Evolutionary conservation across 768 basidiomycete genomes (phyloP), one percentile per base, ranked within the genome.

Genomic region (Mycena galopus): DNA sequence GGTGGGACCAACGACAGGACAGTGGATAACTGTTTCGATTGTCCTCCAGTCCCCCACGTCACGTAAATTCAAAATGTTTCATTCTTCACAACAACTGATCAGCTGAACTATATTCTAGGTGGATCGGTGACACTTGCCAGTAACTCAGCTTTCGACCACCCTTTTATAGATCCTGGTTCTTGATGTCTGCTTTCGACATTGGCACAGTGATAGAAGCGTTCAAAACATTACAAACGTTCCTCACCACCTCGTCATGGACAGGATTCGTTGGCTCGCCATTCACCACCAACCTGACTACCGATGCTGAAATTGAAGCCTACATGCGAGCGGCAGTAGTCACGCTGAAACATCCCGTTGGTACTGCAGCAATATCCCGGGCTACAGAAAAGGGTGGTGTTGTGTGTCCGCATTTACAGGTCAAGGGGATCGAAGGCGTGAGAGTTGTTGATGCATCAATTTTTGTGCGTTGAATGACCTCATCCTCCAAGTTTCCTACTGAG

Each of bases 391-490:
- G 56, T 0, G 74, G 71, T 3, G 74, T 75, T 2, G 72, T 75
- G 17, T 67, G 65, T 1, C 65, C 67, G 25, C 17, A 67, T 16
- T 65, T 75, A 6, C 16, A 32, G 4, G 67, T 75, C 39, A 73
- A 73, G 44, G 67, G 67, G 0, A 58, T 47, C 0, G 11, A 21
- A 19, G 64, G 68, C 11, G 25, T 75, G 39, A 19, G 74, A n/a
- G 55, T 75, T 4, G 71, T 75, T 9, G 74, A 75, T 33, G 74
- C 71, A 1, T 75, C 74, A 27, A 51, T 75, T 12, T 39, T 75
- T 37, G 71, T 72, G 50, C 10, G 71, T 67, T 17, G 7, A 44
- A 2, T n/a, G 17, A 16, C 7, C 7, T 44, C 19, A 16, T 44
- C 16, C 2, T 17, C 16, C 14, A 19, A 44, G 42, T 3, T 44